Evolutionary conservation across 345 rosid species (phyloP).

Genomic region (Hypericum androsaemum): DNA sequence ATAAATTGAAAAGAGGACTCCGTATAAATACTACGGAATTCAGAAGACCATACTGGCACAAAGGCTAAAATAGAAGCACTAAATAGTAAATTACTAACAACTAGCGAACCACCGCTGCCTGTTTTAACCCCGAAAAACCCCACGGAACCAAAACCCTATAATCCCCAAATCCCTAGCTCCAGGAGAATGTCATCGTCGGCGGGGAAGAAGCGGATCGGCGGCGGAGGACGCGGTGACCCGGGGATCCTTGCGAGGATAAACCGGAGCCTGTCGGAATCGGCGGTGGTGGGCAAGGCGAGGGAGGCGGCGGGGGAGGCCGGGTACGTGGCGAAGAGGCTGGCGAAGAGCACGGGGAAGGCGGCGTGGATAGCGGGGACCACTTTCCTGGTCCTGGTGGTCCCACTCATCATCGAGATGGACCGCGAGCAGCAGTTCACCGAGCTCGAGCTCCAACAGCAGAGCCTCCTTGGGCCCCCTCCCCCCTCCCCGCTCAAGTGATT

Average conservation of each 20-base stretch:
- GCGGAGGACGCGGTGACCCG: background rate
- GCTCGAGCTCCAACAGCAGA: background rate
- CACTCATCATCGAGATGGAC: slow-evolving; percentile 1
- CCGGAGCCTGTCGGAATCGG: background rate
- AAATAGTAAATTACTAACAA: no score
- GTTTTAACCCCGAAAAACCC: no score
- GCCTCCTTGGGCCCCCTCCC: background rate
- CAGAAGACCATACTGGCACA: no score
- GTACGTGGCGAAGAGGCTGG: slow-evolving; percentile 1
- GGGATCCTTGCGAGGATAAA: background rate
- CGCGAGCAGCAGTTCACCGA: background rate
- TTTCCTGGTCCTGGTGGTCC: background rate
- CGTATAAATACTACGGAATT: no score
- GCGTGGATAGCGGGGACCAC: background rate
- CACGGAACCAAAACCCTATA: no score
- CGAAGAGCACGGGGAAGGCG: background rate
- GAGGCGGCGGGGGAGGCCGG: background rate
- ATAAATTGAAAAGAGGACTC: no score
- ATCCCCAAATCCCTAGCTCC: no score
- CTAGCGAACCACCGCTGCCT: no score
- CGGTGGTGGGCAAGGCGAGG: background rate
- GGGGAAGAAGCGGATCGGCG: background rate
- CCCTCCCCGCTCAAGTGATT: background rate
- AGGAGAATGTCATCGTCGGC: background rate
- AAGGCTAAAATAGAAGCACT: no score